phyloP scores from a whole-genome alignment of 768 basidiomycete genomes.

The Galerina sulciceps region DNA sequence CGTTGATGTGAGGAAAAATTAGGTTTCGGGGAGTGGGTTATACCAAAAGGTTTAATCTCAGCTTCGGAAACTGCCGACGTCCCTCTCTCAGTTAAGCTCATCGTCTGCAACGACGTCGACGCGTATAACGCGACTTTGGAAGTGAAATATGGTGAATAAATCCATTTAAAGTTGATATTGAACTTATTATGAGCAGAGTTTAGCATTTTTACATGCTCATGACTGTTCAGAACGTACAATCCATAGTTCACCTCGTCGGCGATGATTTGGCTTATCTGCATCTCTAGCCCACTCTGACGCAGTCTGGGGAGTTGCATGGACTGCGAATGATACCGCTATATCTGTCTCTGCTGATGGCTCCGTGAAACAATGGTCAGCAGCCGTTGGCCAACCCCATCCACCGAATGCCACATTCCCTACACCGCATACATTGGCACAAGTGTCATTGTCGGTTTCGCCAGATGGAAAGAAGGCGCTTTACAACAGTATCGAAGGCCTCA shows the following conservation, averaged over 20 bases:
- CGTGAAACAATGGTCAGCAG: slow-evolving; percentile 73
- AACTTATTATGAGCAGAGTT: slow-evolving; percentile 49
- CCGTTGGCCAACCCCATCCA: slow-evolving; percentile 63
- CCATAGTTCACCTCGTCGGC: slow-evolving; percentile 30
- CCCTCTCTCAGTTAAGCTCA: slow-evolving; percentile 14
- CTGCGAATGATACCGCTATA: slow-evolving; percentile 61
- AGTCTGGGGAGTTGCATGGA: slow-evolving; percentile 81
- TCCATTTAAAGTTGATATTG: neutral
- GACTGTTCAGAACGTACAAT: slow-evolving; percentile 78
- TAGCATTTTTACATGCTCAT: slow-evolving; percentile 73
- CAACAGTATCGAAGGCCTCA: slow-evolving; percentile 86
- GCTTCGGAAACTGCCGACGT: slow-evolving; percentile 50
- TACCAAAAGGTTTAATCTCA: slow-evolving; percentile 52
- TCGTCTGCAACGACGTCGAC: slow-evolving; percentile 29
- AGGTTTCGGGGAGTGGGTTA: slow-evolving; percentile 40
- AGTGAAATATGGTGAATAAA: slow-evolving; percentile 34
- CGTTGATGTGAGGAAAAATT: slow-evolving; percentile 82
- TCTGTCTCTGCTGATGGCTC: slow-evolving; percentile 82
- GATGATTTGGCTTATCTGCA: slow-evolving; percentile 31
- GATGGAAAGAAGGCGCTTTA: slow-evolving; percentile 71
- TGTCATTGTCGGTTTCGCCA: slow-evolving; percentile 75
- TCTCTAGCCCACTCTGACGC: slow-evolving; percentile 76
- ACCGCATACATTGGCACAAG: slow-evolving; percentile 84
- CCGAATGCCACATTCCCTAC: slow-evolving; percentile 54
- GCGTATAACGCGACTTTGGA: slow-evolving; percentile 19